Evolutionary conservation across 352 stramenopile genomes (phyloP).

Genomic region (Lagenidium giganteum): DNA sequence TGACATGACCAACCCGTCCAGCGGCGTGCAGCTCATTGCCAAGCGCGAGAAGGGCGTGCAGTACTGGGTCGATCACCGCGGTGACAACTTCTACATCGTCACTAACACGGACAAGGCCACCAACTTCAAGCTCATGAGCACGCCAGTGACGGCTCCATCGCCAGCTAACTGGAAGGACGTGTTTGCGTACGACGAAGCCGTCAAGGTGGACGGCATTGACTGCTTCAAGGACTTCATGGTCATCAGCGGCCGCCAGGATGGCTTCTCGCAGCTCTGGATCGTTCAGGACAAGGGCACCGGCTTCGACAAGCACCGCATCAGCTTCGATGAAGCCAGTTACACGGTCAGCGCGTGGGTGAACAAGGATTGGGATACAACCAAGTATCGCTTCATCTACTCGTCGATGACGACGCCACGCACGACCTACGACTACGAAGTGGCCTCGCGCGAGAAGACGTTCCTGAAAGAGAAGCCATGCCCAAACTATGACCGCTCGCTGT

Average conservation of each 20-base stretch:
- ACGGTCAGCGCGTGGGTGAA: constrained; percentile 77
- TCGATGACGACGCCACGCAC: constrained; percentile 90
- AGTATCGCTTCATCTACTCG: constrained; percentile 90
- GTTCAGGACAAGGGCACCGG: constrained; percentile 43
- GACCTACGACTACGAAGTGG: constrained; percentile 84
- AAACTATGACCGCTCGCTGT: constrained; percentile 91
- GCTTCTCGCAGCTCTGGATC: constrained; percentile 84
- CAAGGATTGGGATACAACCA: constrained; percentile 84
- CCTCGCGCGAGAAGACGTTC: constrained; percentile 50
- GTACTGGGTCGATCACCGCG: constrained; percentile 87
- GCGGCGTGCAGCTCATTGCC: constrained; percentile 48
- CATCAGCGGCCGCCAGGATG: constrained; percentile 78
- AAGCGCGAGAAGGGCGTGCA: constrained; percentile 64
- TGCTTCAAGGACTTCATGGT: constrained; percentile 88
- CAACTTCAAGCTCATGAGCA: constrained; percentile 93
- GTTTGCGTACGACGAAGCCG: constrained; percentile 71
- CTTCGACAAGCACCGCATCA: constrained; percentile 51
- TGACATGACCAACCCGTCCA: constrained; percentile 45
- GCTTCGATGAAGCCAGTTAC: constrained; percentile 90
- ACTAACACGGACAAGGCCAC: constrained; percentile 91
- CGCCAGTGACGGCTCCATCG: constrained; percentile 36
- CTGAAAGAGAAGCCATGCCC: constrained; percentile 92
- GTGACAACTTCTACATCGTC: constrained; percentile 88
- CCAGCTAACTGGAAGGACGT: constrained; percentile 85
- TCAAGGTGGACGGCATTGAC: constrained; percentile 84